phyloP scores from a whole-genome alignment of 768 basidiomycete genomes.

The Favolaschia claudopus region DNA sequence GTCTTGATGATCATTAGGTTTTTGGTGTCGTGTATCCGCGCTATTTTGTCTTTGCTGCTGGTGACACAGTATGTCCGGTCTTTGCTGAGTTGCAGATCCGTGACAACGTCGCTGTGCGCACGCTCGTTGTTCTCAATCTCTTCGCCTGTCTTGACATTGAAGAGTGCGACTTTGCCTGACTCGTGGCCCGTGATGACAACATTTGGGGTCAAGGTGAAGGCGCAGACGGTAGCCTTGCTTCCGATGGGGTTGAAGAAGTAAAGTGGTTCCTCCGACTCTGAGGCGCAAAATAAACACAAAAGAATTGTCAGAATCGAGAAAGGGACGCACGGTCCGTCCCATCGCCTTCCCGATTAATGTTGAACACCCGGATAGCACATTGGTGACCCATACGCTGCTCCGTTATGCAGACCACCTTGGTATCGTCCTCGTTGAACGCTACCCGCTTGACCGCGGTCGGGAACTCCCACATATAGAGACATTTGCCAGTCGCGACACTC shows the following conservation, averaged over 20 bases:
- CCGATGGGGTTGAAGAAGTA: constrained; percentile 88
- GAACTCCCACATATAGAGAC: constrained; percentile 96
- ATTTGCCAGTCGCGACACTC: constrained; percentile 90
- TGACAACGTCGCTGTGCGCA: constrained; percentile 86
- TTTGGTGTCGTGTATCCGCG: constrained; percentile 92
- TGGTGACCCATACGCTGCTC: constrained; percentile 96
- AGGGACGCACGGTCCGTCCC: constrained; percentile 75
- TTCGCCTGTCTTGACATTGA: constrained; percentile 87
- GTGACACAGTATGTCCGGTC: constrained; percentile 97
- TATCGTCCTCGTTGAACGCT: constrained; percentile 86
- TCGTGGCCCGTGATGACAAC: constrained; percentile 95
- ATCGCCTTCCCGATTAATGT: constrained; percentile 84
- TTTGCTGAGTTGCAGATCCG: constrained; percentile 89
- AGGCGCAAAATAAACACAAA: constrained; percentile 2
- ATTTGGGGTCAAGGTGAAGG: constrained; percentile 81
- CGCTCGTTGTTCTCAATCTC: constrained; percentile 86
- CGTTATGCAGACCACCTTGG: constrained; percentile 89
- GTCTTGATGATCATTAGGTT: constrained; percentile 93
- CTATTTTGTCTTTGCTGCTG: constrained; percentile 95
- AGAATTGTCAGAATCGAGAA: not conserved
- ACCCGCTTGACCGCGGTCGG: constrained; percentile 98
- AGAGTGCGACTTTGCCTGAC: constrained; percentile 92
- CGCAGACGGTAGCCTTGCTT: constrained; percentile 96
- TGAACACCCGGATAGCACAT: constrained; percentile 90
- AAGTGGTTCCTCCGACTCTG: constrained; percentile 80